Base-by-base conservation (phyloP, 805 yeast species). In the Dipodascopsis tothii region DNA sequence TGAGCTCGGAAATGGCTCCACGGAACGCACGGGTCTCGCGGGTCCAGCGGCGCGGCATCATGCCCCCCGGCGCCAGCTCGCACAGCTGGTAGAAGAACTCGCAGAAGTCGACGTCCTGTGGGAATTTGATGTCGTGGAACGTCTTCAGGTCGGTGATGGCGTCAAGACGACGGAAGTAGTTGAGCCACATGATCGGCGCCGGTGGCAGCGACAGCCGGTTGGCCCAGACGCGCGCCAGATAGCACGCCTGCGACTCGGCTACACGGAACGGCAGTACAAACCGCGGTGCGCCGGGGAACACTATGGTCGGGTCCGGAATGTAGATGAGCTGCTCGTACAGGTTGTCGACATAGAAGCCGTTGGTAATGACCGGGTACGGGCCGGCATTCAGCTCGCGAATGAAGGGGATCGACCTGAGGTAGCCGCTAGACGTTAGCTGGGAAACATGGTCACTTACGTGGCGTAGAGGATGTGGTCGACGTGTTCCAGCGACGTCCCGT, bases 391-490 rank as follows among this genome's bases (percentile, higher is more conserved):
- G 40, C 17, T 51, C 50, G 35, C 73, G 69, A 40, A 84, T 60
- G 53, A 75, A 81, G 18, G 94, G 92, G 44, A 75, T 68, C 30
- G 76, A 72, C 56, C 78, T 78, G 37, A 76, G 65, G 60, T 82
- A 84, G 1, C 94, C 94, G 0, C 48, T 48, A 21, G 11, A 25
- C 9, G 30, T 25, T 9, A 25, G 14, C 30, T 25, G 9, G 14
- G 30, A 9, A 25, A 14, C 14, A 9, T 25, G 3, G 25, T 5
- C 11, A 43, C 51, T 33, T 34, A 46, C 46, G 94, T 84, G 39
- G 84, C 82, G 59, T 78, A 81, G 6, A 84, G 65, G 6, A 84
- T 65, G 19, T 58, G 56, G 49, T 83, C 88, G 33, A 82, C 72
- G 30, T 67, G 67, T 1, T 54, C 52, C 2, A 79, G 45, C 7